Evolutionary conservation across 2,329 filamentous ascomycete genomes (phyloP).

Genomic region (Talaromyces islandicus): DNA sequence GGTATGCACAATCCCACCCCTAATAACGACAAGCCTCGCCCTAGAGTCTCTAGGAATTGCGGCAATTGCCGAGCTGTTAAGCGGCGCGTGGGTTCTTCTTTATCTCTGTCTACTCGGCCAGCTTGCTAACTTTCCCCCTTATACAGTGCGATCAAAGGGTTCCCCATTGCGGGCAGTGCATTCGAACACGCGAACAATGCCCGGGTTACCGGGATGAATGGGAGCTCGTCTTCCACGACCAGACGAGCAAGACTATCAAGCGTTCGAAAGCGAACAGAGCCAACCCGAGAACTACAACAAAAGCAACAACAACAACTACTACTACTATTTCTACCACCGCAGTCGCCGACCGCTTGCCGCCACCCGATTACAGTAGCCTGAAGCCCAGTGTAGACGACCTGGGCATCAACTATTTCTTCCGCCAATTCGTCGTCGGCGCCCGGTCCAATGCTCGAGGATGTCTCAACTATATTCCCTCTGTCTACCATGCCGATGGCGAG

Average conservation of each 20-base stretch:
- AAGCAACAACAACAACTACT: background rate
- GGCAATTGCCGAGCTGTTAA: background rate
- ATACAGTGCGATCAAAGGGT: constrained; percentile 5
- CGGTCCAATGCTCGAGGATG: constrained; percentile 16
- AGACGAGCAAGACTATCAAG: constrained; percentile 12
- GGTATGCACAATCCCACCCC: background rate
- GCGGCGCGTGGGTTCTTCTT: background rate
- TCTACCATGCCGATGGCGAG: constrained; percentile 13
- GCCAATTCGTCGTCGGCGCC: constrained; percentile 15
- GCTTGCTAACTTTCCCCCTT: background rate
- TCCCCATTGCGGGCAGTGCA: constrained; percentile 13
- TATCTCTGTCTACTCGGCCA: background rate
- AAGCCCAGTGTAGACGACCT: constrained; percentile 13
- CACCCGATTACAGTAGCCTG: background rate
- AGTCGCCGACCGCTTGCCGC: background rate
- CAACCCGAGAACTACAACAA: background rate
- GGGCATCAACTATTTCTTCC: constrained; percentile 21
- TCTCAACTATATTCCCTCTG: constrained; percentile 18
- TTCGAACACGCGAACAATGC: constrained; percentile 15
- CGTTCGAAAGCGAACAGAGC: constrained; percentile 1
- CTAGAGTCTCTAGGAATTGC: background rate
- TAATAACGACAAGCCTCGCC: background rate
- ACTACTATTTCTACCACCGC: background rate
- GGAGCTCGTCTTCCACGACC: constrained; percentile 17
- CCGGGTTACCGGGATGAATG: constrained; percentile 21